Evolutionary conservation across 2,329 filamentous ascomycete species (phyloP).

Genomic region (Cladosporium sp.): DNA sequence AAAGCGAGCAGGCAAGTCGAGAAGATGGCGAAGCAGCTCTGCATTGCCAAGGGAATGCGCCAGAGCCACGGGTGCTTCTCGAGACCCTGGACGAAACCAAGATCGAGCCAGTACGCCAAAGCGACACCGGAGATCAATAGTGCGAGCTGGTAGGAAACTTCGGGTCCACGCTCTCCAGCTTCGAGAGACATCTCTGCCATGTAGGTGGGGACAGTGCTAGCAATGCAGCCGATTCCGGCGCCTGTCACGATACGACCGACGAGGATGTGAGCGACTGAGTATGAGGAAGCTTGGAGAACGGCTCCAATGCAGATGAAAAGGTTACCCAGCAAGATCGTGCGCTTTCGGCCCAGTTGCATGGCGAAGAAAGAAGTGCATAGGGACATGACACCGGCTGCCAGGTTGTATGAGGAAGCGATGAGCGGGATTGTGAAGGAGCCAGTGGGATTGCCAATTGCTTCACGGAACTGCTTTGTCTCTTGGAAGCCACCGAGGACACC

Average conservation of each 20-base stretch:
- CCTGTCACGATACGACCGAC: slow-evolving; percentile 27
- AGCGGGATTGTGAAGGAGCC: slow-evolving; percentile 36
- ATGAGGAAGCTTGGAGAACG: slow-evolving; percentile 27
- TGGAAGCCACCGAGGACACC: slow-evolving; percentile 15
- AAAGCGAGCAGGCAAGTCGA: slow-evolving; percentile 23
- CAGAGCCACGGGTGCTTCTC: slow-evolving; percentile 27
- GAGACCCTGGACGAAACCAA: slow-evolving; percentile 23
- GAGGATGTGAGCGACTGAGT: slow-evolving; percentile 29
- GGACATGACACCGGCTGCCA: slow-evolving; percentile 21
- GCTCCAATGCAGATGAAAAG: slow-evolving; percentile 28
- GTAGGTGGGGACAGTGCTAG: slow-evolving; percentile 29
- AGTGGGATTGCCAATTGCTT: slow-evolving; percentile 38
- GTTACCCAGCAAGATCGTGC: slow-evolving; percentile 29
- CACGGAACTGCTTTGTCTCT: slow-evolving; percentile 11
- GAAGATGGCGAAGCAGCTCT: slow-evolving; percentile 30
- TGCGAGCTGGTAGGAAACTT: slow-evolving; percentile 25
- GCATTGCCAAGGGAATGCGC: slow-evolving; percentile 32
- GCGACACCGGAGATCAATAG: slow-evolving; percentile 25
- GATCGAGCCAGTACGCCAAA: slow-evolving; percentile 28
- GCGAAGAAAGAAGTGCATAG: slow-evolving; percentile 21
- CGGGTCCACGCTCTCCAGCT: slow-evolving; percentile 26
- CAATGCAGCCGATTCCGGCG: slow-evolving; percentile 28
- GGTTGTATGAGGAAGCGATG: slow-evolving; percentile 24
- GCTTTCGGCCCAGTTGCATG: slow-evolving; percentile 26
- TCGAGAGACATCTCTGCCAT: slow-evolving; percentile 29